Evolutionary conservation across 345 rosid species (phyloP).

Genomic region (Ailanthus altissimus): DNA sequence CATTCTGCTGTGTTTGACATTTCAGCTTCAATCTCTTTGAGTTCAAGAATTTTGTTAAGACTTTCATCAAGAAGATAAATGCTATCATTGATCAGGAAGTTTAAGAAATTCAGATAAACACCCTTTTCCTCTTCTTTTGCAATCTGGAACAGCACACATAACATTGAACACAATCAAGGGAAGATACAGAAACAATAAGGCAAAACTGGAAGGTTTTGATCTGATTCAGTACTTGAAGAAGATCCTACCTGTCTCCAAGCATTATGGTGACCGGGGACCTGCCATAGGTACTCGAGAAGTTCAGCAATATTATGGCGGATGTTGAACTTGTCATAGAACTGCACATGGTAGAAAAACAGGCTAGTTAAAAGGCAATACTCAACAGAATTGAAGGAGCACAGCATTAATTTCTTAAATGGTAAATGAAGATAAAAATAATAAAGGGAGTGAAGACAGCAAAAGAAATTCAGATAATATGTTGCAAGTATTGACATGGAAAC

Average conservation of each 20-base stretch:
- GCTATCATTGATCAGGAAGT: slow-evolving; percentile 96
- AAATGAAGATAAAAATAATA: not conserved
- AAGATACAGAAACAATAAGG: not conserved
- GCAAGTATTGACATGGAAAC: not conserved
- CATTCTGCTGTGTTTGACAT: slow-evolving; percentile 91
- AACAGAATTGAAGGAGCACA: not conserved
- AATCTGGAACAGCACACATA: slow-evolving; percentile 57
- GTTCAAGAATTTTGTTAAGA: slow-evolving; percentile 95
- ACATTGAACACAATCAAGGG: slow-evolving; percentile 3
- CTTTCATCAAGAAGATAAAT: slow-evolving; percentile 98
- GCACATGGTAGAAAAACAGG: slow-evolving; percentile 31
- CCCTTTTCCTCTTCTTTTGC: slow-evolving; percentile 99
- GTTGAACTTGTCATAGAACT: slow-evolving; percentile 99
- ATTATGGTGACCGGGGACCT: slow-evolving; percentile 97
- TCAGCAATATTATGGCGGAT: slow-evolving; percentile 98
- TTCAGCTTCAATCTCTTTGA: slow-evolving; percentile 91
- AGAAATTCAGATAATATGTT: not conserved
- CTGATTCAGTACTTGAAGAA: slow-evolving; percentile 12
- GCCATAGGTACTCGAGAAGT: slow-evolving; percentile 97
- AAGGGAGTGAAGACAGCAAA: not conserved
- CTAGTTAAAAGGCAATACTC: not conserved
- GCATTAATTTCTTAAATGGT: not conserved
- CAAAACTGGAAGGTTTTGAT: slow-evolving; percentile 11
- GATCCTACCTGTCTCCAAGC: slow-evolving; percentile 87
- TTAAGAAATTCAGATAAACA: slow-evolving; percentile 93